Percentiles rank a stretch among this genome's conserved stretches.
Evolutionary conservation across 257 asterid species (phyloP).

Genomic region (Capsicum pubescens): DNA sequence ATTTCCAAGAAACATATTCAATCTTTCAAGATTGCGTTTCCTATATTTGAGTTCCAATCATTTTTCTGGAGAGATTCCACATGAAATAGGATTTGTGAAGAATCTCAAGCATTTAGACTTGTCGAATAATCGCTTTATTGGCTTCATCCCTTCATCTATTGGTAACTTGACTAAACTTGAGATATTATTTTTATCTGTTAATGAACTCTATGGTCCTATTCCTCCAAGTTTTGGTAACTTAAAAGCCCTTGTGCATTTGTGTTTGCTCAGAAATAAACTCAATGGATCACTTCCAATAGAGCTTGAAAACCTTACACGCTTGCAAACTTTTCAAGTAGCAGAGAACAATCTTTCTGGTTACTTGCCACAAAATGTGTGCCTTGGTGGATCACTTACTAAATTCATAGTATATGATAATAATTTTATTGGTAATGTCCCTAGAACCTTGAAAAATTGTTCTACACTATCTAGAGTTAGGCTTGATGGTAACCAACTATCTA

Average conservation of each 20-base stretch:
- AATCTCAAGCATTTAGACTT: constrained; percentile 3
- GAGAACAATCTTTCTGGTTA: constrained; percentile 31
- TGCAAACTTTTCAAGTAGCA: neutral
- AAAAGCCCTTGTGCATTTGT: neutral
- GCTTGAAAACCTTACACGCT: constrained; percentile 31
- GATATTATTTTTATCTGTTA: neutral
- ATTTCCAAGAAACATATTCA: constrained; percentile 22
- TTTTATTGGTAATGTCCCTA: constrained; percentile 40
- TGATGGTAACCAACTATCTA: constrained; percentile 41
- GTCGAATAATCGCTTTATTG: constrained; percentile 4
- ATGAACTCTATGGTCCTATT: constrained; percentile 24
- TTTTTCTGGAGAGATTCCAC: constrained; percentile 36
- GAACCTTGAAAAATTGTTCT: constrained; percentile 48
- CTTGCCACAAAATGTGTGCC: constrained; percentile 41
- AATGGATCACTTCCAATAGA: constrained; percentile 35
- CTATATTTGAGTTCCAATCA: constrained; percentile 25
- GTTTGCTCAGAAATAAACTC: constrained; percentile 31
- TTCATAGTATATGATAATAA: constrained; percentile 37
- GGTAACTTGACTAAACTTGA: neutral
- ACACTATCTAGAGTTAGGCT: constrained; percentile 41
- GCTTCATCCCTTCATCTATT: constrained; percentile 32
- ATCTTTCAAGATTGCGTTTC: constrained; percentile 30
- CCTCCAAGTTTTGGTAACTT: constrained; percentile 36
- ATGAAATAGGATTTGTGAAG: constrained; percentile 17
- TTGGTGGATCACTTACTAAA: constrained; percentile 27